Evolutionary conservation across 2,329 filamentous ascomycete species (phyloP), one percentile per base, ranked within the genome.

Genomic region (Coleophoma cylindrospora): DNA sequence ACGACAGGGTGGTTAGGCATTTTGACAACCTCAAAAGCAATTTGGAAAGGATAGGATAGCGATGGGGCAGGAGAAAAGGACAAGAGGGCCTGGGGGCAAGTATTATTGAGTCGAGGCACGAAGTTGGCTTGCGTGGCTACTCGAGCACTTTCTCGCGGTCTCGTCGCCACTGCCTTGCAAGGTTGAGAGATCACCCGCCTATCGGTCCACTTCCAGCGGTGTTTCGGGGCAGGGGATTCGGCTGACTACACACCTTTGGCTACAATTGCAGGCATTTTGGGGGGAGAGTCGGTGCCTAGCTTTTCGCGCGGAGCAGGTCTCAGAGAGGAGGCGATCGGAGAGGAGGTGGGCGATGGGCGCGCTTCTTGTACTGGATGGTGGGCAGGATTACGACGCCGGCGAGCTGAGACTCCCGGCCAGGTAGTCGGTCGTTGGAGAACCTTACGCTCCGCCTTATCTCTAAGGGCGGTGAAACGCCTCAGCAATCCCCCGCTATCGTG

Each of bases 1-100:
- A 59, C 48, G 49, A 55, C 53, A 8, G 61, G 61, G 54, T 64
- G 60, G 52, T 63, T 60, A 64, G 64, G 58, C 59, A 64, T 63
- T 51, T 58, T 57, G 43, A 49, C 27, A 27, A 34, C 34, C 15
- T 33, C 34, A 51, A 34, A 54, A 43, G 40, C 43, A 46, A 45
- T 34, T 38, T n/a, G 37, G 14, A 47, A 22, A 47, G 11, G 36
- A 27, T 38, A 22, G 47, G 43, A 40, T 38, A 36, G 7, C 47
- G 33, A 38, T 41, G 32, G 38, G 17, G 38, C n/a, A 15, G n/a
- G 15, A 27, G 27, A 27, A 27, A 12, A 34, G 15, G 48, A 33
- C 36, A 44, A 45, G 43, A 47, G 40, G 19, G 38, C n/a, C 12
- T 40, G 6, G 19, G 19, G 34, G 22, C 9, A 43, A 12, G 34